Conservation (phyloP, 1,139 yeast species). For the Saccharomyces hybrid region DNA sequence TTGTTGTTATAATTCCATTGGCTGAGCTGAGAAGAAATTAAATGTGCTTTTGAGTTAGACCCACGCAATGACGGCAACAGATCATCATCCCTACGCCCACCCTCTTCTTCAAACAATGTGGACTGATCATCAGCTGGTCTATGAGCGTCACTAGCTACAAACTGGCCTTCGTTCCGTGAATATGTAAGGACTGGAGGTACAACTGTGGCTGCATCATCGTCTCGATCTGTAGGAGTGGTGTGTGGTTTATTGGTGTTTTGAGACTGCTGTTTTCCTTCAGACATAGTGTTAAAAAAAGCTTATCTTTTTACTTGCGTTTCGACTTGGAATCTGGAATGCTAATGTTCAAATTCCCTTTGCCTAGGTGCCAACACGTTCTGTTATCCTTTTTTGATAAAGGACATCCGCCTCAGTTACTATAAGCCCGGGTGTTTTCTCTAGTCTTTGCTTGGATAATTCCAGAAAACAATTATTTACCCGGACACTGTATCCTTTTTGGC, state of each 20-base stretch:
- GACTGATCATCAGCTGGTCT: background rate
- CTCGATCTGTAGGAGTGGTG: background rate
- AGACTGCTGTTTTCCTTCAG: background rate
- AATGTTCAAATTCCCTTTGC: background rate
- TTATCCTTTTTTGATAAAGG: background rate
- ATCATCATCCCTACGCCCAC: background rate
- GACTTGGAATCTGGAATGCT: background rate
- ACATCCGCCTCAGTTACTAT: background rate
- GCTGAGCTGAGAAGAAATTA: constrained; percentile 25
- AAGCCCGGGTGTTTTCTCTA: background rate
- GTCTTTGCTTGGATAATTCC: background rate
- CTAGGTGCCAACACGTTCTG: background rate
- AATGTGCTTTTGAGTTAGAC: constrained; percentile 13
- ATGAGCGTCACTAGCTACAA: background rate
- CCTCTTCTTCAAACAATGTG: constrained; percentile 2
- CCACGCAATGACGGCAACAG: background rate
- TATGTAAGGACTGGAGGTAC: constrained; percentile 9
- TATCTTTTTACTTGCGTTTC: background rate
- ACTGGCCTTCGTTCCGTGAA: constrained; percentile 6
- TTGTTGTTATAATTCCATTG: constrained; percentile 31
- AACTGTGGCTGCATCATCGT: constrained; percentile 3
- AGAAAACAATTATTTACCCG: background rate
- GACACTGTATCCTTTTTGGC: background rate
- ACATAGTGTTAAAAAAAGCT: background rate
- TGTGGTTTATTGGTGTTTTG: background rate